phyloP scores from a whole-genome alignment of 352 stramenopile species.

The Peronospora farinosa region DNA sequence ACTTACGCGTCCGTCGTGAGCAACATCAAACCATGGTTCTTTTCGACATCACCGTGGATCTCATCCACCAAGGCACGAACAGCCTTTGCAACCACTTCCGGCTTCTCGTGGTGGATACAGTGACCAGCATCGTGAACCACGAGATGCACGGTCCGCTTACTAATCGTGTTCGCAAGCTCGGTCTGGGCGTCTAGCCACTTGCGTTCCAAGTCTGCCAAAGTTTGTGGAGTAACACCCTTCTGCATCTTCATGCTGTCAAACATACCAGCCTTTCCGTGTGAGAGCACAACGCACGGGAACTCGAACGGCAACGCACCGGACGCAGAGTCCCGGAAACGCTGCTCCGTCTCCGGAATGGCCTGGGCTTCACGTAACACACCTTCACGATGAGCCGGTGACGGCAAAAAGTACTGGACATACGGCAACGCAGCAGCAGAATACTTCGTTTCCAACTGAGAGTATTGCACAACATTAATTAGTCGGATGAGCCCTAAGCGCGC shows the following conservation, averaged over 20 bases:
- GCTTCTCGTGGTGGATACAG: constrained; percentile 69
- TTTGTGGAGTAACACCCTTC: constrained; percentile 33
- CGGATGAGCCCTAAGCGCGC: constrained; percentile 58
- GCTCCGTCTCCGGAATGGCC: constrained; percentile 51
- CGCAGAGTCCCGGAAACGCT: constrained; percentile 40
- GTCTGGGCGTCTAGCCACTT: constrained; percentile 66
- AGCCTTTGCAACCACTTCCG: constrained; percentile 46
- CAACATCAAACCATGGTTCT: constrained; percentile 23
- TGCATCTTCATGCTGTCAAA: constrained; percentile 67
- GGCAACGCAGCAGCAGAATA: constrained; percentile 47
- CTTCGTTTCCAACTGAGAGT: constrained; percentile 44
- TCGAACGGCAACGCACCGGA: constrained; percentile 21
- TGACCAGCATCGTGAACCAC: constrained; percentile 52
- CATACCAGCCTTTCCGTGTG: constrained; percentile 55
- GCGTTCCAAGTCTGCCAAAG: constrained; percentile 42
- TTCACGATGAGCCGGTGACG: constrained; percentile 57
- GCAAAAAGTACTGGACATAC: constrained; percentile 58
- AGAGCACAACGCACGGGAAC: constrained; percentile 68
- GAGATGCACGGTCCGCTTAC: constrained; percentile 38
- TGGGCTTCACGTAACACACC: constrained; percentile 51
- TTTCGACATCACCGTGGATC: constrained; percentile 24
- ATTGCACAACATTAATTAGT: constrained; percentile 61
- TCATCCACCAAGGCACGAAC: constrained; percentile 56
- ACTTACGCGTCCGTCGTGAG: constrained; percentile 16
- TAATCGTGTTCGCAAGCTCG: constrained; percentile 42